Evolutionary conservation across 2,329 filamentous ascomycete genomes (phyloP).

Genomic region (Fusarium newnesense): DNA sequence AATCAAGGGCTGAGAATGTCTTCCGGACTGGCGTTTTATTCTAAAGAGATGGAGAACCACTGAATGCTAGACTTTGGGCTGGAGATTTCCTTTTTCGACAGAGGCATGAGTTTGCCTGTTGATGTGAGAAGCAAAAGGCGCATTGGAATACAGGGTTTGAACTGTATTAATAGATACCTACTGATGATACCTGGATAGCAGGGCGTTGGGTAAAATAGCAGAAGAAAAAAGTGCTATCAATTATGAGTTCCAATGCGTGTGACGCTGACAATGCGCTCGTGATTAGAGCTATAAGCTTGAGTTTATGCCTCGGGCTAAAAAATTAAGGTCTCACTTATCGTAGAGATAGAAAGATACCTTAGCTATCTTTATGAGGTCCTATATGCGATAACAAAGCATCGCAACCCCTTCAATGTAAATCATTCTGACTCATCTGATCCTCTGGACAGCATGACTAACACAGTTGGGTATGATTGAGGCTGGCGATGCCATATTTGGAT

Average conservation of each 20-base stretch:
- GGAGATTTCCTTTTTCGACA: neutral
- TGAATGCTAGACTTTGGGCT: constrained; percentile 10
- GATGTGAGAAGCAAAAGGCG: constrained; percentile 4
- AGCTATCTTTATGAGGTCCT: too few species aligned
- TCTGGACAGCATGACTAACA: neutral
- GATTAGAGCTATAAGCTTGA: neutral
- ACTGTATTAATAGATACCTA: constrained; percentile 35
- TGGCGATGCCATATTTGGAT: constrained; percentile 6
- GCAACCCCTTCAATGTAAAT: neutral
- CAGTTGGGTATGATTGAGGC: neutral
- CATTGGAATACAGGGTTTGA: constrained; percentile 24
- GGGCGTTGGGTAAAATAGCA: constrained; percentile 25
- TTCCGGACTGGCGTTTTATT: constrained; percentile 48
- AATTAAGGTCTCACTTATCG: neutral
- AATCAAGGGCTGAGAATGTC: constrained; percentile 68
- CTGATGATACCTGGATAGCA: constrained; percentile 34
- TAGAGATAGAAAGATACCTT: too few species aligned
- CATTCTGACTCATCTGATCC: neutral
- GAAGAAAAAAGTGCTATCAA: constrained; percentile 5
- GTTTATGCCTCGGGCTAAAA: too few species aligned
- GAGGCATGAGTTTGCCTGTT: neutral
- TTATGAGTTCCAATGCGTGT: neutral
- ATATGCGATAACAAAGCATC: neutral
- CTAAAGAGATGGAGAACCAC: constrained; percentile 11
- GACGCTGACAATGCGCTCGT: neutral